These are phyloP conservation scores for Podospora pseudoanserina DNA, from an alignment of 495 filamentous ascomycete genomes.

Conservation along the genomic window DNA sequence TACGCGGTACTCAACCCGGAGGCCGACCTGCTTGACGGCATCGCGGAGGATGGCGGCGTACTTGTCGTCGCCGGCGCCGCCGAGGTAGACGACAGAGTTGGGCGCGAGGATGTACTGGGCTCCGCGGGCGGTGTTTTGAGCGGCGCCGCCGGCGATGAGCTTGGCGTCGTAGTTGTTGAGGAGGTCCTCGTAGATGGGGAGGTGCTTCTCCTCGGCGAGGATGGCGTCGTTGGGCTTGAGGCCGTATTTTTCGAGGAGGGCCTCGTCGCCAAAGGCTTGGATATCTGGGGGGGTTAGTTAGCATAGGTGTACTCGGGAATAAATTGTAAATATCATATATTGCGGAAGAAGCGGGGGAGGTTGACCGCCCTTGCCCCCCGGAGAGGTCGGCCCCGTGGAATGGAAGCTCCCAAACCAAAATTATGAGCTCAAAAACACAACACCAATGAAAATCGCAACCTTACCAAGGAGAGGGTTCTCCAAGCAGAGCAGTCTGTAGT, in stretches of 20 bases:
- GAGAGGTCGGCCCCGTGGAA: background rate
- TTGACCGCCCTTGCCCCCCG: background rate
- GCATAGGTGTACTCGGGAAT: background rate
- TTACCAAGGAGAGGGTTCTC: conserved; percentile 95
- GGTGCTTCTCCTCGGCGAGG: conserved; percentile 87
- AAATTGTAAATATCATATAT: conserved; percentile 6
- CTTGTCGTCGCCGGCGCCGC: conserved; percentile 88
- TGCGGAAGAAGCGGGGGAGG: background rate
- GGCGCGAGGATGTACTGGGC: conserved; percentile 92
- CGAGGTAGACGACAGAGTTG: conserved; percentile 85
- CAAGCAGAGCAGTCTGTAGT: conserved; percentile 81
- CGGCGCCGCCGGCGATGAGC: conserved; percentile 92
- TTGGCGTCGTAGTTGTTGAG: conserved; percentile 82
- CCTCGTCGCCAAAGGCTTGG: conserved; percentile 76
- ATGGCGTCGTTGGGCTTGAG: conserved; percentile 97
- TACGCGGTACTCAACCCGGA: conserved; percentile 89
- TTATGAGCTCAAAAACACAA: background rate
- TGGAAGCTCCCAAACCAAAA: background rate
- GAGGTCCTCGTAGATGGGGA: conserved; percentile 85
- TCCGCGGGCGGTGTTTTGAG: conserved; percentile 96
- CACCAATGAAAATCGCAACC: conserved; percentile 27
- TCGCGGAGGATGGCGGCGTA: conserved; percentile 80
- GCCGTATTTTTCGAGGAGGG: conserved; percentile 83
- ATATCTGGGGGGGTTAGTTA: conserved; percentile 60
- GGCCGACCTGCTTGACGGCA: conserved; percentile 72